Percentiles rank a stretch among this genome's conserved stretches.
Conservation (phyloP, 2,329 filamentous ascomycete species). For the Dactylellina sp. region DNA sequence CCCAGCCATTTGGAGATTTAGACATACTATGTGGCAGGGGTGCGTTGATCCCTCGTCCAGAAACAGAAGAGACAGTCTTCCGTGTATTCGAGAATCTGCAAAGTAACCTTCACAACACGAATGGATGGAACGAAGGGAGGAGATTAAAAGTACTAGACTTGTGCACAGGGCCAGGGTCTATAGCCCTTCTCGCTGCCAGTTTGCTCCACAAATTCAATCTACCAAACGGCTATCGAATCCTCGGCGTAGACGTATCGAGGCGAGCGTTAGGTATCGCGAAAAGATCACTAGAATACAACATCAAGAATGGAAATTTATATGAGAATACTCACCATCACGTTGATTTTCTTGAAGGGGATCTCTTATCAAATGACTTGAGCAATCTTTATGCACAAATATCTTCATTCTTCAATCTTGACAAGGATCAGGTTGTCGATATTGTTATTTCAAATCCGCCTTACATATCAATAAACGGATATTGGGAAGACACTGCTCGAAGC, state of each 20-base stretch:
- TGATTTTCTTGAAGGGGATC: conserved; percentile 66
- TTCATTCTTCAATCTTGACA: conserved; percentile 57
- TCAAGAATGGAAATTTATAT: conserved; percentile 58
- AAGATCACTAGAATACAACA: conserved; percentile 72
- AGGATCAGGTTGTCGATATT: conserved; percentile 68
- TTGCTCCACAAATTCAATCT: conserved; percentile 66
- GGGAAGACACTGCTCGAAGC: conserved; percentile 74
- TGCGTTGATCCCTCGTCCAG: conserved; percentile 83
- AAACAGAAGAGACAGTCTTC: conserved; percentile 70
- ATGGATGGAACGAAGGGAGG: conserved; percentile 66
- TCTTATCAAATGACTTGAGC: conserved; percentile 62
- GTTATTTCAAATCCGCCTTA: conserved; percentile 93
- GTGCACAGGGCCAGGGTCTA: conserved; percentile 92
- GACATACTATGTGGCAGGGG: conserved; percentile 80
- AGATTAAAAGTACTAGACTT: conserved; percentile 79
- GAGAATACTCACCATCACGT: conserved; percentile 57
- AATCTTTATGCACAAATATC: conserved; percentile 66
- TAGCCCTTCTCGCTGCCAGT: conserved; percentile 79
- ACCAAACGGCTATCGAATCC: conserved; percentile 67
- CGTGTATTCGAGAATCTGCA: conserved; percentile 13
- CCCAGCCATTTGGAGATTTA: conserved; percentile 86
- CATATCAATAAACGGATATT: conserved; percentile 76
- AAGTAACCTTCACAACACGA: conserved; percentile 73
- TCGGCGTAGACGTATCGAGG: conserved; percentile 79
- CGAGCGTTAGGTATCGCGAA: conserved; percentile 74